Conservation (phyloP, 2,329 filamentous ascomycete genomes). For the Amphichorda felina region DNA sequence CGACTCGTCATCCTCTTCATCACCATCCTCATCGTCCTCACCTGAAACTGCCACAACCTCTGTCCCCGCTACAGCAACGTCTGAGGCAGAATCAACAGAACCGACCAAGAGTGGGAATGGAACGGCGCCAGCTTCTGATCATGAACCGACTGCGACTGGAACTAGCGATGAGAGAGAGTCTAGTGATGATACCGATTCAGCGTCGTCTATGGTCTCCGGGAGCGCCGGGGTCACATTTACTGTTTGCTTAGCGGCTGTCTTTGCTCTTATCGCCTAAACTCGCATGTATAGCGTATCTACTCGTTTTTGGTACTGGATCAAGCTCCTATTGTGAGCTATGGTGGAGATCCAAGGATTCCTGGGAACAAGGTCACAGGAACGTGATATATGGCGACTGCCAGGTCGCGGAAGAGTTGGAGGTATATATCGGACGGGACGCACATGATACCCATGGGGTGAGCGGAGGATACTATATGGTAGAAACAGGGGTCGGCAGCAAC, state of each 20-base stretch:
- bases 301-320: not conserved
- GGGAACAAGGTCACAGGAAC: not conserved
- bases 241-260: conserved; percentile 3
- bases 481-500: not conserved
- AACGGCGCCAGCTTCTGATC: not conserved
- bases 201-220: not conserved
- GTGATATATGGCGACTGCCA: not conserved
- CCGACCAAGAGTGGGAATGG: too few species aligned
- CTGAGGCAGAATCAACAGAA: not conserved
- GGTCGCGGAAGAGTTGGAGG: not conserved
- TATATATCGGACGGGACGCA: not conserved
- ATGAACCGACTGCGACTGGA: not conserved
- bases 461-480: too few species aligned
- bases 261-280: conserved; percentile 2
- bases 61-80: not conserved
- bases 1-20: not conserved
- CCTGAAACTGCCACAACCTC: not conserved
- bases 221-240: not conserved
- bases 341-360: too few species aligned
- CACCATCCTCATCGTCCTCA: not conserved
- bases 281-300: conserved; percentile 1
- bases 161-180: too few species aligned
- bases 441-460: conserved; percentile 1
- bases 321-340: too few species aligned
- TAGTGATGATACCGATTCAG: not conserved